Evolutionary conservation across 768 basidiomycete genomes (phyloP), one percentile per base, ranked within the genome.

Genomic region (Tulasnella sp.): DNA sequence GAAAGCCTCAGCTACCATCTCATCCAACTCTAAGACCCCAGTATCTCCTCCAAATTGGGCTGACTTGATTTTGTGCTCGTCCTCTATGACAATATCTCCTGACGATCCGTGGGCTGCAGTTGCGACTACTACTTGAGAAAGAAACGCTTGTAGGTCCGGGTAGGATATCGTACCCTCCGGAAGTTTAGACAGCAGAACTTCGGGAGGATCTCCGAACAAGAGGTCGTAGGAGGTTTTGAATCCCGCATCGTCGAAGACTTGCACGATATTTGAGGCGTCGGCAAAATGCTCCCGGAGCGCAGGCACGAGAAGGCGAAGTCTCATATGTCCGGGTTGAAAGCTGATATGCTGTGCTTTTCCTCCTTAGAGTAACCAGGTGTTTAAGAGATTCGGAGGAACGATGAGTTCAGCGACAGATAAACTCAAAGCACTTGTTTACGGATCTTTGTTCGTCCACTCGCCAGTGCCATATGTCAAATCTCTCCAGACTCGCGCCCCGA

Each of bases 21-120:
- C 39, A 39, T 76, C 75, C 22, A 76, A 38, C 40, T 76, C 39
- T 7, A 42, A 17, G n/a, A 76, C 69, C n/a, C 75, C 75, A 4
- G 75, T 76, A 19, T 76, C 75, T 31, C 75, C 75, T 71, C 75
- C 74, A 36, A 68, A 71, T 17, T 45, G 72, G 19, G 40, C 72
- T 12, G 25, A 36, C 54, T 67, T 64, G 29, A 69, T 12, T 4
- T 15, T 29, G 15, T 40, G 39, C 52, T 68, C 75, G 15, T 76
- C 39, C 25, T 76, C 67, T 5, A 34, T 4, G 22, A 49, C 67
- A 7, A 39, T 39, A 42, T 40, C 45, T 11, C 73, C 73, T 3
- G 36, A n/a, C 34, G 22, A 39, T 9, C 67, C 69, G 22, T 37
- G 67, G 25, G 75, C 67, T 14, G 73, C 29, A 14, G 75, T 19